A percentile compares a stretch with the other conserved stretches of the same genome.
Conservation (phyloP, 1,284 basidiomycete genomes). For the Ceratobasidium theobromae region DNA sequence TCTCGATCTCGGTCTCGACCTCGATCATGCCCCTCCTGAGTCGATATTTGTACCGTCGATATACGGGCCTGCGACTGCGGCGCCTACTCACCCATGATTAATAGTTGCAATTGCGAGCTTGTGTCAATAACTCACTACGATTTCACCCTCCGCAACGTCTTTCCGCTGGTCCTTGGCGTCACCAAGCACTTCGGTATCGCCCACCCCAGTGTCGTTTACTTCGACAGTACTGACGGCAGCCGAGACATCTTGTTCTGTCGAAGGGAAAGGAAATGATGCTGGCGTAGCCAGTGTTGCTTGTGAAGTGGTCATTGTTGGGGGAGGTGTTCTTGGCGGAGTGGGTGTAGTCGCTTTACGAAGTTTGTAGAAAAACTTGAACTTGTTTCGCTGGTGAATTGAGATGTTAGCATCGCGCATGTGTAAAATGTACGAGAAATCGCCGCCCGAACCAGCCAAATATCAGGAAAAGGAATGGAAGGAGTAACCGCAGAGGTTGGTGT, state of each 20-base stretch:
- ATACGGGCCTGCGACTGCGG: conserved; percentile 19
- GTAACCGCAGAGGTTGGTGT: too few relatives aligned
- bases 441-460: too few relatives aligned
- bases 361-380: conserved; percentile 61
- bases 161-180: background rate
- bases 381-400: conserved; percentile 53
- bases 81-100: background rate
- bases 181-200: background rate
- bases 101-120: background rate
- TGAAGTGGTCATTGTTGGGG: background rate
- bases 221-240: background rate
- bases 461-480: too few relatives aligned
- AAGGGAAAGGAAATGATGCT: conserved; percentile 5
- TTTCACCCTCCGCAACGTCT: background rate
- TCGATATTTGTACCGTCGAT: conserved; percentile 31
- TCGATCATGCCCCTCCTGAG: conserved; percentile 26
- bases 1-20: too few relatives aligned
- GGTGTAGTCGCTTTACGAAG: conserved; percentile 22
- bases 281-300: background rate
- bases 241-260: background rate
- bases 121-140: background rate
- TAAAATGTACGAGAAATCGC: background rate
- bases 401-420: conserved; percentile 3
- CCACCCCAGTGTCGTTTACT: background rate
- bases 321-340: conserved; percentile 9